Conservation (phyloP, 108 stramenopile genomes). For the Nannochloropsis gaditana region DNA sequence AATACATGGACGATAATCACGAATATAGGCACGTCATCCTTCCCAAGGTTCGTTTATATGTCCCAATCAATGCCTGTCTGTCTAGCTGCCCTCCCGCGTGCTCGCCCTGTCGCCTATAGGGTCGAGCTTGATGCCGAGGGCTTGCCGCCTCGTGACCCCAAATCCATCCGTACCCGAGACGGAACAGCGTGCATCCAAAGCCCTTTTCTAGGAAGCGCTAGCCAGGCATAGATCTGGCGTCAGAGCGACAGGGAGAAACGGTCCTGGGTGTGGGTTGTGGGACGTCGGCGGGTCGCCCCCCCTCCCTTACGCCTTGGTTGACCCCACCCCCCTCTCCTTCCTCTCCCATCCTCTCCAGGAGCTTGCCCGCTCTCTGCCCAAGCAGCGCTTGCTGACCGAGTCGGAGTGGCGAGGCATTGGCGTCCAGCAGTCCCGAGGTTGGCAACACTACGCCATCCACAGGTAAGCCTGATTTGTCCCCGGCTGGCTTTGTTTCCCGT, state of each 20-base stretch:
- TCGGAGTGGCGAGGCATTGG: slow-evolving; percentile 92
- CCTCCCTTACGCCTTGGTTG: neutral
- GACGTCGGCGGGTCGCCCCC: too few species aligned
- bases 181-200: too few species aligned
- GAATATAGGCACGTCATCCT: slow-evolving; percentile 61
- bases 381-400: slow-evolving; percentile 82
- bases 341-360: neutral
- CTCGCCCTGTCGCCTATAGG: too few species aligned
- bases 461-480: slow-evolving; percentile 39
- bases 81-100: too few species aligned
- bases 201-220: too few species aligned
- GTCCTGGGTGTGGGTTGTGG: too few species aligned
- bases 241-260: too few species aligned
- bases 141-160: too few species aligned
- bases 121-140: too few species aligned
- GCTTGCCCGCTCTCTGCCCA: slow-evolving; percentile 86
- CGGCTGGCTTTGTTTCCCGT: neutral
- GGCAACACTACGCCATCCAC: slow-evolving; percentile 98
- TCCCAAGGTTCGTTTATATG: slow-evolving; percentile 27
- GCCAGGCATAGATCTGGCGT: too few species aligned
- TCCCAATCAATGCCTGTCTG: too few species aligned
- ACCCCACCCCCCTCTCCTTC: neutral
- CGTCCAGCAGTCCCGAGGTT: slow-evolving; percentile 94
- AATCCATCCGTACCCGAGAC: too few species aligned
- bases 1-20: slow-evolving; percentile 70